These are phyloP conservation scores for Gastrodia elata DNA, from an alignment of 106 monocot species.

Conservation along the genomic window DNA sequence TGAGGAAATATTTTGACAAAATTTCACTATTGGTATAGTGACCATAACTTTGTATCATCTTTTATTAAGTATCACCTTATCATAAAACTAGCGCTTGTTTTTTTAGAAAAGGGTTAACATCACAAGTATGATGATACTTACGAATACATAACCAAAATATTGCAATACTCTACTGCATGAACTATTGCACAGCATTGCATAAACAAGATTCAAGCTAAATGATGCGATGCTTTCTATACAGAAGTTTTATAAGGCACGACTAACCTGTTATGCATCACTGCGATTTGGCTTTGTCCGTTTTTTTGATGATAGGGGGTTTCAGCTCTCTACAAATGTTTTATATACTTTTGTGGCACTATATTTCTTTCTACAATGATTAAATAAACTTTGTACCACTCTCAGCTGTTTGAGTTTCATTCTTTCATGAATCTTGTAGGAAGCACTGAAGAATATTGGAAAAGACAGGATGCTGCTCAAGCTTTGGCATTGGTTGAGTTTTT, in stretches of 20 bases:
- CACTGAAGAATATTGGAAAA: conserved; percentile 84
- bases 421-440: conserved; percentile 51
- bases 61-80: too few relatives aligned
- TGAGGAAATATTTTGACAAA: too few relatives aligned
- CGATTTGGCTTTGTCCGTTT: background rate
- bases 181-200: too few relatives aligned
- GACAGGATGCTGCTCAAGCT: conserved; percentile 95
- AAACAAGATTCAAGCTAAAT: too few relatives aligned
- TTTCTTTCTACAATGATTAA: background rate
- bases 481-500: conserved; percentile 65
- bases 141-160: too few relatives aligned
- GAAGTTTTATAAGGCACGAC: background rate
- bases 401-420: background rate
- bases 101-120: too few relatives aligned
- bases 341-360: background rate
- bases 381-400: background rate
- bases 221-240: background rate
- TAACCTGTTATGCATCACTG: background rate
- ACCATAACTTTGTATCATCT: too few relatives aligned
- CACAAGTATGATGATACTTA: too few relatives aligned
- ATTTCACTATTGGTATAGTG: too few relatives aligned
- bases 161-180: too few relatives aligned
- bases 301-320: background rate
- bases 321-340: background rate
- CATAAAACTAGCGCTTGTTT: too few relatives aligned